These are phyloP conservation scores for Globisporangium orthogonon DNA, from an alignment of 352 stramenopile species.

Conservation along the genomic window DNA sequence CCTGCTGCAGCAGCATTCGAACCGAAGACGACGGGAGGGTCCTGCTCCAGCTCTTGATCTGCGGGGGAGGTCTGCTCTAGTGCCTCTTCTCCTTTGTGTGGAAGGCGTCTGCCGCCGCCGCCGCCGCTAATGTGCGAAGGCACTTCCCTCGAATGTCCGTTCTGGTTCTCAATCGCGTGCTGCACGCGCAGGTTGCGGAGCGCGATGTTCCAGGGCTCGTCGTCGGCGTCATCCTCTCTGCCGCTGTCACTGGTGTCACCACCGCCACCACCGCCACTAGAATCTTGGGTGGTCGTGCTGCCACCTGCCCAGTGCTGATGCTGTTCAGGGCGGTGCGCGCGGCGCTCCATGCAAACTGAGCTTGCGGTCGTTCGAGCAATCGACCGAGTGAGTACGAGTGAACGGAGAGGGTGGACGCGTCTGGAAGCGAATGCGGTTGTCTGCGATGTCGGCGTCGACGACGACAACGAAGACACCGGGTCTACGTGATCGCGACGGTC, in stretches of 20 bases:
- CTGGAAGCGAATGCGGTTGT: not conserved
- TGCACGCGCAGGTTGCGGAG: conserved; percentile 31
- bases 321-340: conserved; percentile 2
- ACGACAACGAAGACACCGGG: not conserved
- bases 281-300: not conserved
- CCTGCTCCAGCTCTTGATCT: conserved; percentile 13
- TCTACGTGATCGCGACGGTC: not conserved
- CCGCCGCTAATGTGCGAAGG: not conserved
- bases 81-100: not conserved
- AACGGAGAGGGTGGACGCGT: not conserved
- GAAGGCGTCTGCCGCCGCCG: not conserved
- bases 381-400: conserved; percentile 2
- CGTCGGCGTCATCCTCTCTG: conserved; percentile 6
- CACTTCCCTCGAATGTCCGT: conserved; percentile 1
- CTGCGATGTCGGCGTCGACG: not conserved
- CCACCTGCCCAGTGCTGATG: not conserved
- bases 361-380: not conserved
- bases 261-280: not conserved
- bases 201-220: conserved; percentile 31
- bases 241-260: not conserved
- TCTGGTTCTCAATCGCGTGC: conserved; percentile 10
- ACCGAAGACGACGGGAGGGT: not conserved
- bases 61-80: not conserved
- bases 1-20: not conserved
- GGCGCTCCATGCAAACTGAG: conserved; percentile 1